Evolutionary conservation across 1,284 basidiomycete genomes (phyloP).

Genomic region (Macrocystidia cucumis): DNA sequence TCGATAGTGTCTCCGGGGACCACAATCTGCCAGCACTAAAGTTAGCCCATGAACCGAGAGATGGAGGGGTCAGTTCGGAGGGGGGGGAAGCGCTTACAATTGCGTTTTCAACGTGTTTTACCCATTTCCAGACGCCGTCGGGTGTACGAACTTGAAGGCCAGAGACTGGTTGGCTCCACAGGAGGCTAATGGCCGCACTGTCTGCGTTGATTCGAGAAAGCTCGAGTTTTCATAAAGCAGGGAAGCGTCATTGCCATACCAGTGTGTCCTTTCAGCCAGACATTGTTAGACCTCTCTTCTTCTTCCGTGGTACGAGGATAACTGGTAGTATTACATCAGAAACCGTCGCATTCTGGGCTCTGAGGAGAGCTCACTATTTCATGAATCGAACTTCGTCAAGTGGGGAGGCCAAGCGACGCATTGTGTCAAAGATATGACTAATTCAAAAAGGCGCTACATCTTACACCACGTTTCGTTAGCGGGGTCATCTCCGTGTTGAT

Average conservation of each 20-base stretch:
- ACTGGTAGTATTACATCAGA: slow-evolving; percentile 12
- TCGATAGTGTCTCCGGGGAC: slow-evolving; percentile 40
- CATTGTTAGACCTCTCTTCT: slow-evolving; percentile 43
- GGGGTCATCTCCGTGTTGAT: slow-evolving; percentile 40
- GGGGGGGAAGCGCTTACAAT: slow-evolving; percentile 5
- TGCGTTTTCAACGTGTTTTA: slow-evolving; percentile 11
- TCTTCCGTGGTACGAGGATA: slow-evolving; percentile 39
- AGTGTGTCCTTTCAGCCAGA: slow-evolving; percentile 58
- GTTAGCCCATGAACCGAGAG: background rate
- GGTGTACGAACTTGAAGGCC: slow-evolving; percentile 9
- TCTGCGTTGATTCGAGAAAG: slow-evolving; percentile 1
- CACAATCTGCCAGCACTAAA: slow-evolving; percentile 18
- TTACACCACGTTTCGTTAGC: slow-evolving; percentile 39
- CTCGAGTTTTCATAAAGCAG: too few relatives aligned
- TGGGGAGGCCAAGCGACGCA: too few relatives aligned
- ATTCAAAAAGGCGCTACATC: too few relatives aligned
- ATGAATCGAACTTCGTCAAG: slow-evolving; percentile 37
- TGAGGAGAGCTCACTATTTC: slow-evolving; percentile 35
- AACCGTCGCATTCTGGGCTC: background rate
- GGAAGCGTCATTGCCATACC: slow-evolving; percentile 34
- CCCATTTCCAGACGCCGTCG: slow-evolving; percentile 10
- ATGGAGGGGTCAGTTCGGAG: background rate
- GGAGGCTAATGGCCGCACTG: slow-evolving; percentile 7
- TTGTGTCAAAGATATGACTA: too few relatives aligned
- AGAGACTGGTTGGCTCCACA: slow-evolving; percentile 9